phyloP scores from a whole-genome alignment of 495 filamentous ascomycete species.

The Aspergillus sparsus region DNA sequence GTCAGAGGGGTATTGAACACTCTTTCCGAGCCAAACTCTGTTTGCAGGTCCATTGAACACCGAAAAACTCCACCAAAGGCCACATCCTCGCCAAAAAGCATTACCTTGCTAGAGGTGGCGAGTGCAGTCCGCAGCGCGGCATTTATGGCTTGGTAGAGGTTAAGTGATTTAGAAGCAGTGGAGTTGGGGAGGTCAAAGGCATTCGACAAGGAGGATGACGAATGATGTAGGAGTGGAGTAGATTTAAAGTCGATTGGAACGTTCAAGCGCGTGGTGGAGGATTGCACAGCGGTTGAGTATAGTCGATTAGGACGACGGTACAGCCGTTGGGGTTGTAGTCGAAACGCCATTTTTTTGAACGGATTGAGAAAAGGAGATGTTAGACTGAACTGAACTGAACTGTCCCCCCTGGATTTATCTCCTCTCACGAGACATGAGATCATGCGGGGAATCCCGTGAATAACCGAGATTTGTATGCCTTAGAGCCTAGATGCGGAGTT shows the following conservation, averaged over 20 bases:
- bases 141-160: constrained; percentile 91
- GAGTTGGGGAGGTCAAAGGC: constrained; percentile 62
- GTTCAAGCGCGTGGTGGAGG: constrained; percentile 59
- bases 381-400: not conserved
- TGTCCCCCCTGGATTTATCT: not conserved
- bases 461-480: not conserved
- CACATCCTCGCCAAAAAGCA: constrained; percentile 96
- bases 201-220: constrained; percentile 66
- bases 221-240: constrained; percentile 79
- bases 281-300: constrained; percentile 21
- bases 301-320: constrained; percentile 1
- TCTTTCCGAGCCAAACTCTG: constrained; percentile 80
- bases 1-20: constrained; percentile 96
- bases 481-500: not conserved
- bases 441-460: constrained; percentile 1
- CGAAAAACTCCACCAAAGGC: constrained; percentile 97
- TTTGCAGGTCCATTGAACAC: constrained; percentile 86
- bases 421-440: not conserved
- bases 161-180: constrained; percentile 76
- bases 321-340: constrained; percentile 1
- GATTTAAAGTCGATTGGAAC: constrained; percentile 84
- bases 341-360: constrained; percentile 11
- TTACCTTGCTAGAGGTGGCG: constrained; percentile 77
- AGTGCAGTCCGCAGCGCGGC: constrained; percentile 80
- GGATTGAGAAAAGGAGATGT: not conserved